A percentile compares a stretch with the other conserved stretches of the same genome.
Conservation (phyloP, 1,284 basidiomycete species). For the Rhizoctonia solani region DNA sequence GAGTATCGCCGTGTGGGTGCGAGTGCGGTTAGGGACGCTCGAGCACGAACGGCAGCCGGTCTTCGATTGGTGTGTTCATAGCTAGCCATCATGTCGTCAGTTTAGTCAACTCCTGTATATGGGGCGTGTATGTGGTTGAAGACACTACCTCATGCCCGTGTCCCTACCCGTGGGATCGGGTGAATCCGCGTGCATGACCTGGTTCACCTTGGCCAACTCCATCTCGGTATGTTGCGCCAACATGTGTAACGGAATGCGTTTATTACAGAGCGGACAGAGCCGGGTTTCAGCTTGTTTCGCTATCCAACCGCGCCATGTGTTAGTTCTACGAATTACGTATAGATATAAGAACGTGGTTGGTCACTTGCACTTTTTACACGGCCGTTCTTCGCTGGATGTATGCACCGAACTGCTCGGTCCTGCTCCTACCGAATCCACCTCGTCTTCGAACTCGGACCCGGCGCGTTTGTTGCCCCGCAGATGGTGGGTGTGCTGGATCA, state of each 20-base stretch:
- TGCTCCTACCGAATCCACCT: background rate
- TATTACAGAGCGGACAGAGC: slow-evolving; percentile 70
- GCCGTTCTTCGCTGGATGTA: slow-evolving; percentile 7
- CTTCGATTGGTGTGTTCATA: slow-evolving; percentile 55
- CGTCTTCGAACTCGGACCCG: slow-evolving; percentile 12
- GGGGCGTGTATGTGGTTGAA: slow-evolving; percentile 34
- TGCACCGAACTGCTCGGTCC: slow-evolving; percentile 2
- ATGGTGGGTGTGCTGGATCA: too few species aligned
- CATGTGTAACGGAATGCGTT: slow-evolving; percentile 68
- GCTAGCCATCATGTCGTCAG: too few species aligned
- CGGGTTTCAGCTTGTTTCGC: slow-evolving; percentile 69
- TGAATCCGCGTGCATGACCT: slow-evolving; percentile 55
- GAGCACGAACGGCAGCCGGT: slow-evolving; percentile 66
- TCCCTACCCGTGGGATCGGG: slow-evolving; percentile 49
- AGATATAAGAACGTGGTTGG: too few species aligned
- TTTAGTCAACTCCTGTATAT: too few species aligned
- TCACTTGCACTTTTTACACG: slow-evolving; percentile 21
- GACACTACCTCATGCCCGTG: too few species aligned
- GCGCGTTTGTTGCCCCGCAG: slow-evolving; percentile 19
- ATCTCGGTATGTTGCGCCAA: slow-evolving; percentile 63
- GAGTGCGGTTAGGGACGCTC: slow-evolving; percentile 55
- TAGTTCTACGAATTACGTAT: background rate
- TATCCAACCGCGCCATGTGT: slow-evolving; percentile 28
- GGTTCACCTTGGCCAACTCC: slow-evolving; percentile 66
- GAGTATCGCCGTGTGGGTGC: slow-evolving; percentile 42